Base-by-base conservation (phyloP, 257 asterid species). In the Penstemon davidsonii region DNA sequence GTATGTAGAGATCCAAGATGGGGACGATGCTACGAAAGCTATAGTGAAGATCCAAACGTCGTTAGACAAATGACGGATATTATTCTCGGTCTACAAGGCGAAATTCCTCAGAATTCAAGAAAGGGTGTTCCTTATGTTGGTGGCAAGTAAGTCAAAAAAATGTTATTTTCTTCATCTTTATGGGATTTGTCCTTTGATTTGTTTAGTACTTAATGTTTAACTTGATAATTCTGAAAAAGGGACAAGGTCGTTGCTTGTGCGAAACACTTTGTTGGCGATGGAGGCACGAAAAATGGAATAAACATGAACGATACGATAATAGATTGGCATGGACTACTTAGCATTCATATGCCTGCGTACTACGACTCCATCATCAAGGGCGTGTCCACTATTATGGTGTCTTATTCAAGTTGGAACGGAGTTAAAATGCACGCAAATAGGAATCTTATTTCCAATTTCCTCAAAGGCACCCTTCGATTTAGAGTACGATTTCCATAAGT, bases 401-500 rank as follows among this genome's bases (percentile, higher is more conserved):
- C 80, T 9, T 76, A 76, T 36, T 76, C 80, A 4, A 76, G 80
- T 44, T 76, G 73, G 80, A 76, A 76, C 13, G 80, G 80, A 4
- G n/a, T 13, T 8, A 73, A 75, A 18, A 75, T 75, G 76, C 76
- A 70, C 7, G 50, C 65, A 4, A 70, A 70, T 57, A 55, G 13
- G 5, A 18, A 64, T 37, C 75, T 69, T 4, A 52, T 75, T 19
- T 69, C 75, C 11, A 42, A 59, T 36, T 75, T 57, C 53, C 76
- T 75, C 49, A 75, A 75, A 36, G 69, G 60, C n/a, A 53, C 64
- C 5, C 73, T 73, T 51, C 52, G 49, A 42, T 73, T 73, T 8
- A 19, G 70, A 37, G 73, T 58, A 57, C 3, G 64, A n/a, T 6
- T 40, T 45, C 33, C 33, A 25, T 25, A 25, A 25, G 33, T 25